Base-by-base conservation (phyloP, 139 green algal species). In the Tetraselmis chui region DNA sequence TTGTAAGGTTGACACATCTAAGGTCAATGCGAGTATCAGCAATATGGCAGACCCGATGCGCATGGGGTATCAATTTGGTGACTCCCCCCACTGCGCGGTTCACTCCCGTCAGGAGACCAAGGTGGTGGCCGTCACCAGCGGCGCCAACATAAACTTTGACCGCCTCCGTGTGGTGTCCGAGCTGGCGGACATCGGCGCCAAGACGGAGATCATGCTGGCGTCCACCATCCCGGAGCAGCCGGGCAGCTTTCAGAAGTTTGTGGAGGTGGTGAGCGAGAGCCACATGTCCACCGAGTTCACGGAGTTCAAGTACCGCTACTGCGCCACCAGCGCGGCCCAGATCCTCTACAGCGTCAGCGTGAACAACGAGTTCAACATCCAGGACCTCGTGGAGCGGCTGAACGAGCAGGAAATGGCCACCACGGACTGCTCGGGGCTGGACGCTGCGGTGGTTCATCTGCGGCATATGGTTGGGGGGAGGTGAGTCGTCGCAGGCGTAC, bases 131-230 rank as follows among this genome's bases (percentile, higher is more conserved):
- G 80, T 93, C 0, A 91, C 89, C 23, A 89, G 81, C 5, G 90
- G 93, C 28, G 93, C 93, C 81, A 98, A 98, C 86, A 97, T 98
- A 83, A 99, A 99, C 89, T 99, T 99, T 90, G 95, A 99, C 83
- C 90, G 93, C 30, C 90, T 98, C 84, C 89, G 96, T 1, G 87
- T 98, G 30, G 94, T 99, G 45, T 87, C 93, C 28, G 94, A 99
- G 85, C 90, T 99, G 81, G 96, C 97, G 25, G 93, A 97, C 59
- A 86, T 98, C 31, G 96, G 96, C n/a, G 90, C 84, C 26, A 82
- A 79, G 58, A 86, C 85, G n/a, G 83, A 86, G 32, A 67, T 74
- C 26, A 97, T 96, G 80, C 86, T 99, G 76, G 89, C 92, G 0
- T 95, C 93, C 11, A 91, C 86, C 77, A 94, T 99, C 31, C 92